Evolutionary conservation across 768 basidiomycete species (phyloP), one percentile per base, ranked within the genome.

Genomic region (Auricularia auricula-judae): DNA sequence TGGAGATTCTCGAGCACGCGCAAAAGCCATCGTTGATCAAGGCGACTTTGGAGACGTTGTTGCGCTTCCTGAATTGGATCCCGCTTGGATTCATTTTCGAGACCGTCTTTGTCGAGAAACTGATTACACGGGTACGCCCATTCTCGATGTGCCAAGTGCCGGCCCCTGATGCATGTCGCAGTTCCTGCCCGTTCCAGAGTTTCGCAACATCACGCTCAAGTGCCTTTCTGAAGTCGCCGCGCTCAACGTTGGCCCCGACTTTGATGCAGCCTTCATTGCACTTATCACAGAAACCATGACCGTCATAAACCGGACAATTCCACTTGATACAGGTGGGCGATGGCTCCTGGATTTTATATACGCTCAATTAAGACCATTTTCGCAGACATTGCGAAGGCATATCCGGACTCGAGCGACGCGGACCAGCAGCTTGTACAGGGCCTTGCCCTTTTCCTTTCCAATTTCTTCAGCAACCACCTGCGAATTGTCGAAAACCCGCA

Each of bases 21-120:
- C 75, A 76, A 69, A 80, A 80, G 71, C 71, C 77, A 10, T 77
- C 75, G 53, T 69, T 81, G 61, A 78, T 81, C 74, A 77, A 77
- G 70, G 78, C 79, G 7, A 81, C 80, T 3, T 71, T 81, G 63
- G 80, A 81, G 68, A 80, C 80, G 3, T 69, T 81, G 62, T 70
- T 81, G 60, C 72, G 79, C 23, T 81, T 81, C 74, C 70, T 81
- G 62, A 80, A 79, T 68, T 81, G 80, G 80, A 81, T 81, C 65
- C 80, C 80, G 34, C 71, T 81, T 59, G 80, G 80, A 34, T 81
- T 79, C 72, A 80, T 81, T 68, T 81, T 81, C 67, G 80, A 81
- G 68, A 81, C 80, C 7, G 75, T 76, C 42, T 74, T 81, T 64
- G 80, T 81, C 65, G 80, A 81, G 67, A 74, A 74, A 63, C 72